These are phyloP conservation scores for Tetradesmus lagerheimii DNA, from an alignment of 139 green algal species.

Conservation along the genomic window DNA sequence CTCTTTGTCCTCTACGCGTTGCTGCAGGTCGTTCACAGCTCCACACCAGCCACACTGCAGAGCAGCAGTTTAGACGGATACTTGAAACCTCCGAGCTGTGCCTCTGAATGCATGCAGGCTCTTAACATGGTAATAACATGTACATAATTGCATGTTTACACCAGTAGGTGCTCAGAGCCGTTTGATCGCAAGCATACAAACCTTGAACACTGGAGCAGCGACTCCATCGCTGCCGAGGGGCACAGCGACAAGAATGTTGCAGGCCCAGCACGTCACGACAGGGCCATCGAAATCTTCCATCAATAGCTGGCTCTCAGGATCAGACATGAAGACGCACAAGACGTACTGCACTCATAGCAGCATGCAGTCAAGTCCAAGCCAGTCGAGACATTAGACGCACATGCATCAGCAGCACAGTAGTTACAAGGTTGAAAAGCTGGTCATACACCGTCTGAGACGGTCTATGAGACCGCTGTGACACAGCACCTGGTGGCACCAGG, in stretches of 20 bases:
- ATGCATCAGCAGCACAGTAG: too few species aligned
- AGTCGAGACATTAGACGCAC: too few species aligned
- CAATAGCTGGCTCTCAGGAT: neutral
- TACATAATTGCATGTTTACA: neutral
- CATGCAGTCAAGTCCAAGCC: neutral
- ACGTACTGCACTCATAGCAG: neutral
- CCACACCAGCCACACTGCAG: slow-evolving; percentile 48
- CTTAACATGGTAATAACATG: neutral
- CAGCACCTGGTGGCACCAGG: too few species aligned
- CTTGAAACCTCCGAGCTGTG: neutral
- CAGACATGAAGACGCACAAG: neutral
- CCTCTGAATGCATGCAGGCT: neutral
- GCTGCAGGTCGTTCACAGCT: slow-evolving; percentile 12
- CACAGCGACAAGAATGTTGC: neutral
- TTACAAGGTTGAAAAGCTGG: too few species aligned
- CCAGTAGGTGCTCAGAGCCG: neutral
- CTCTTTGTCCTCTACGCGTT: neutral
- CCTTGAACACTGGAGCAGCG: slow-evolving; percentile 16
- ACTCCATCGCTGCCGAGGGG: neutral
- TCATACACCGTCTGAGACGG: too few species aligned
- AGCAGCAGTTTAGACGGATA: neutral
- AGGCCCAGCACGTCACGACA: slow-evolving; percentile 22
- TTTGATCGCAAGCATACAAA: neutral
- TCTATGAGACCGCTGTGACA: too few species aligned
- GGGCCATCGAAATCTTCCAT: neutral